Conservation (phyloP, 2,329 filamentous ascomycete species). For the Nemania bipapillata region DNA sequence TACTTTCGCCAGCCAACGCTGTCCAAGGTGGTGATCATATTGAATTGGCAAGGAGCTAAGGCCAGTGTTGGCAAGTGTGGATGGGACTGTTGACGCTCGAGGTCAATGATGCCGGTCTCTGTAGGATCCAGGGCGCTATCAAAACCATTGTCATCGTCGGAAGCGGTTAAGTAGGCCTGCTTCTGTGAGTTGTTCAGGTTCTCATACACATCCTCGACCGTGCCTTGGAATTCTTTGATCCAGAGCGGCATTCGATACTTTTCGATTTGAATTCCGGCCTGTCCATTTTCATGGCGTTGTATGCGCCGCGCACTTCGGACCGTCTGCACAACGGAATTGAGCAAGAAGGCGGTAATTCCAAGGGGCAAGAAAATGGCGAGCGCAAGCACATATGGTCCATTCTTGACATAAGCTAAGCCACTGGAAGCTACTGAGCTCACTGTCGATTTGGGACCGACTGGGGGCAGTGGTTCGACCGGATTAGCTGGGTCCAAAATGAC, state of each 20-base stretch:
- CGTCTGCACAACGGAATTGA: conserved; percentile 81
- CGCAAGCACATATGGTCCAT: conserved; percentile 71
- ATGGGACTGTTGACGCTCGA: conserved; percentile 55
- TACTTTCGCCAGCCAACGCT: conserved; percentile 72
- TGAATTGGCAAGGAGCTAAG: conserved; percentile 81
- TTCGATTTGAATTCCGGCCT: conserved; percentile 72
- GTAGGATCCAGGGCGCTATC: conserved; percentile 51
- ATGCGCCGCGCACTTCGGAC: conserved; percentile 79
- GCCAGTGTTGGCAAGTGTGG: conserved; percentile 75
- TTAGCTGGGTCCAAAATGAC: conserved; percentile 77
- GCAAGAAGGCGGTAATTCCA: conserved; percentile 74
- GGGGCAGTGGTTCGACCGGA: conserved; percentile 65
- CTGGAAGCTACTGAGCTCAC: conserved; percentile 52
- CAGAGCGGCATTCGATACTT: conserved; percentile 81
- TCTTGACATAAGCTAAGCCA: conserved; percentile 56
- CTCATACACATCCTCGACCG: conserved; percentile 82
- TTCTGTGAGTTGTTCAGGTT: conserved; percentile 74
- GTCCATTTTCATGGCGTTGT: conserved; percentile 76
- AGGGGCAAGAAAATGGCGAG: conserved; percentile 79
- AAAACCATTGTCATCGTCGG: conserved; percentile 63
- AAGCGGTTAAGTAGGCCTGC: conserved; percentile 75
- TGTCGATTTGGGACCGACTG: conserved; percentile 44
- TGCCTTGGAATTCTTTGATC: conserved; percentile 77
- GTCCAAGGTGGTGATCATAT: conserved; percentile 83
- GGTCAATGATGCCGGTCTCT: conserved; percentile 55